Evolutionary conservation across 805 yeast species (phyloP).

Genomic region (Wickerhamomyces sydowiorum): DNA sequence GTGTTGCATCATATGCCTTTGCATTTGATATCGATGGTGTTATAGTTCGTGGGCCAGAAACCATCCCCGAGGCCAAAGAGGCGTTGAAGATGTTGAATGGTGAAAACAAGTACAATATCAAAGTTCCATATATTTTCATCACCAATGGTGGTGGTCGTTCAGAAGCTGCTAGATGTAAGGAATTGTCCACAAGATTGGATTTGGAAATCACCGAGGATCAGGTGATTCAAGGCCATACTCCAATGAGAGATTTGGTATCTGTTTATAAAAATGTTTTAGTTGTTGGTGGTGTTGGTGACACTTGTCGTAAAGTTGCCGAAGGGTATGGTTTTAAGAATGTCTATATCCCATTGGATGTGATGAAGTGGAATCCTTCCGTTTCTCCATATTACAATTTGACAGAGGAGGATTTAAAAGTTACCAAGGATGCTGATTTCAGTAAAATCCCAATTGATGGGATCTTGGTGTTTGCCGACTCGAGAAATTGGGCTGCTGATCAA

Average conservation of each 20-base stretch:
- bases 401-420: slow-evolving; percentile 57
- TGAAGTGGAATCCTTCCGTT: slow-evolving; percentile 84
- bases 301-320: slow-evolving; percentile 77
- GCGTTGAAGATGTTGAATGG: slow-evolving; percentile 75
- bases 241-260: slow-evolving; percentile 77
- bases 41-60: slow-evolving; percentile 75
- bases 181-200: slow-evolving; percentile 56
- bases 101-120: slow-evolving; percentile 67
- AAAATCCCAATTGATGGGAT: slow-evolving; percentile 71
- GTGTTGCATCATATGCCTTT: slow-evolving; percentile 81
- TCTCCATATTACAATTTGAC: slow-evolving; percentile 77
- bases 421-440: slow-evolving; percentile 56
- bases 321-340: slow-evolving; percentile 82
- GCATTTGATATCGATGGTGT: slow-evolving; percentile 95
- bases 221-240: slow-evolving; percentile 91
- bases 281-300: slow-evolving; percentile 85
- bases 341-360: slow-evolving; percentile 73
- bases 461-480: slow-evolving; percentile 84
- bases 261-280: slow-evolving; percentile 70
- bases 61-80: slow-evolving; percentile 73
- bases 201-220: slow-evolving; percentile 65
- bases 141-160: slow-evolving; percentile 93
- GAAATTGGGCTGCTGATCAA: slow-evolving; percentile 92
- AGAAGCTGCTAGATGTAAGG: slow-evolving; percentile 68
- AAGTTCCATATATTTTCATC: slow-evolving; percentile 77